Evolutionary conservation across 108 stramenopile genomes (phyloP), one percentile per base, ranked within the genome.

Genomic region (Pseudonitzschia delicatissima): DNA sequence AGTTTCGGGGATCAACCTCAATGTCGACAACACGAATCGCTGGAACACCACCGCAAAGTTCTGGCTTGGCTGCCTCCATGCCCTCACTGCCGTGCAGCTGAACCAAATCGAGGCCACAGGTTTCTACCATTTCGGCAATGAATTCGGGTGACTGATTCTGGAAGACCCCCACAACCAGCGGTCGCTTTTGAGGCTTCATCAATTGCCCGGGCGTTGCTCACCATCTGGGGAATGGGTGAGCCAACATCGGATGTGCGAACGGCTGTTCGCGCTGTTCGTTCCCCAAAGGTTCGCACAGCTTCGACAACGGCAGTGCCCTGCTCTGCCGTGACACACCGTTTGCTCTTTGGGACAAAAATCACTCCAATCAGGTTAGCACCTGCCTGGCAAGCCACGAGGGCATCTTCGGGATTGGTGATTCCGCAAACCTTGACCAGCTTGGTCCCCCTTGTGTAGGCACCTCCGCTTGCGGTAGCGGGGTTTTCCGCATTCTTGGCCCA

Each of bases 11-110:
- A 62, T 81, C 77, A 32, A 71, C 67, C 66, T 84, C 88, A 36
- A 99, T 92, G 70, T 98, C 96, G 4, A 99, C 90, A 1, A 99
- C 98, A 21, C 92, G 81, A 7, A 99, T 74, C 4, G 85, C 91
- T 5, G 97, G 97, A 7, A 94, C 96, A 28, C 86, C 86, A n/a
- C n/a, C n/a, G 68, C 79, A 82, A 21, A 57, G 71, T n/a, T 62
- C 62, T 58, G 57, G 25, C 62, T 76, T 84, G 45, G 88, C 83
- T 18, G 86, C 91, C 55, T 74, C 89, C 82, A 90, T 83, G 5
- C 90, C 94, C 73, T 99, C 99, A 28, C 79, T 79, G 3, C 99
- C 97, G 61, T 99, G 99, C 57, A 99, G 82, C 74, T 99, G 99
- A 0, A 97, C 91, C 72, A 99, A 64, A 72, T 99, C 99, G 25